Evolutionary conservation across 2,329 filamentous ascomycete genomes (phyloP).

Genomic region (Hawksworthiomyces lignivorus): DNA sequence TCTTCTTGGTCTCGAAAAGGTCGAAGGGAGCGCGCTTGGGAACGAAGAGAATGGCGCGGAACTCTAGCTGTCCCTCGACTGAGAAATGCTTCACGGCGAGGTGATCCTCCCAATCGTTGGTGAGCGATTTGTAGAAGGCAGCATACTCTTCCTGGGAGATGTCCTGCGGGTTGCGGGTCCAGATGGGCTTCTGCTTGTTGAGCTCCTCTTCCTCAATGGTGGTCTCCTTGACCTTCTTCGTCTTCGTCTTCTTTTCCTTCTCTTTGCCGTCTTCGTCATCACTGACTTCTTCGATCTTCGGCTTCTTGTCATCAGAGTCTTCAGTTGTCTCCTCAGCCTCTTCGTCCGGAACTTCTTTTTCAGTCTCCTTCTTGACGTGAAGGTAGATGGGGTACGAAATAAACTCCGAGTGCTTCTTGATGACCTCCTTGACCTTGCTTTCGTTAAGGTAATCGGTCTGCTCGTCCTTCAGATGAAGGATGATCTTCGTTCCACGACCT

Average conservation of each 20-base stretch:
- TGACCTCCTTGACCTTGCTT: constrained; percentile 99
- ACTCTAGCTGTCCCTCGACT: constrained; percentile 99
- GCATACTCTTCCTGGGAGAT: constrained; percentile 96
- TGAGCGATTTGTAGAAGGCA: constrained; percentile 99
- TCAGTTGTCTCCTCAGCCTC: constrained; percentile 60
- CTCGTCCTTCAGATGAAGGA: constrained; percentile 99
- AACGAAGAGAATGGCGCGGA: constrained; percentile 98
- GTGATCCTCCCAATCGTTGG: constrained; percentile 99
- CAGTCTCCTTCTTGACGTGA: constrained; percentile 97
- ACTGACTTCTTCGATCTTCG: constrained; percentile 88
- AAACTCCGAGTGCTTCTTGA: constrained; percentile 99
- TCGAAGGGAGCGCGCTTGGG: constrained; percentile 99
- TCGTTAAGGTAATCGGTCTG: constrained; percentile 98
- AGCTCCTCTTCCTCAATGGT: constrained; percentile 99
- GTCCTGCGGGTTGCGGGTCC: constrained; percentile 95
- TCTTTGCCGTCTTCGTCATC: constrained; percentile 76
- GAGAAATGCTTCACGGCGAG: constrained; percentile 99
- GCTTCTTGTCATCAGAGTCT: constrained; percentile 85
- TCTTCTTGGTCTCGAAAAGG: constrained; percentile 99
- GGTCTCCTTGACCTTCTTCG: constrained; percentile 98
- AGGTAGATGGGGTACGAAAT: constrained; percentile 99
- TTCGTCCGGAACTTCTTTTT: constrained; percentile 98
- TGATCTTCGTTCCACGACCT: constrained; percentile 93
- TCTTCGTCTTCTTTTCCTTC: constrained; percentile 90
- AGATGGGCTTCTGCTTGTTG: constrained; percentile 99